Base-by-base conservation (phyloP, 169 alveolate genomes). In the Eimeria necatrix region DNA sequence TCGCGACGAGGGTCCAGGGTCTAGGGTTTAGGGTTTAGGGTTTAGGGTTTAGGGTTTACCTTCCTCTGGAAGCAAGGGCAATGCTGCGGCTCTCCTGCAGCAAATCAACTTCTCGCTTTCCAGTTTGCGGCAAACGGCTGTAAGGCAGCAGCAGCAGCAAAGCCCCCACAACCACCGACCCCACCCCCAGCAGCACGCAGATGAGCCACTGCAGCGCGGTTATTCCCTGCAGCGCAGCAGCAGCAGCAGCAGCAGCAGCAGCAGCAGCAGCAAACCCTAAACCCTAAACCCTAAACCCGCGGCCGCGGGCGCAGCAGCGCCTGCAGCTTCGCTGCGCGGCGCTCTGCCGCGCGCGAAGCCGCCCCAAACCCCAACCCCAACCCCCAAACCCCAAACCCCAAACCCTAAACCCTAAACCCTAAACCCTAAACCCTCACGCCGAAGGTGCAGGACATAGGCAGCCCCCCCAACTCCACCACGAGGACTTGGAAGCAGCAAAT, bases 61-160 rank as follows among this genome's bases (percentile, higher is more conserved):
- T 80, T 2, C 96, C 96, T 3, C 96, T 94, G 12, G 93, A 73
- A 7, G 95, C 95, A n/a, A 84, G 74, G 9, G 96, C 95, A 14
- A 94, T 60, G 59, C 85, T n/a, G 41, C 71, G 70, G 26, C 81
- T 49, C 22, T 26, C 96, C 18, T 80, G 59, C 49, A 80, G 88
- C 0, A 73, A 74, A 32, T 94, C 68, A 41, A 90, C 95, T 90
- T 94, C 95, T 26, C 51, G 24, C 49, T 46, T 68, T 3, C 95
- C 95, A 7, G 96, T 52, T 61, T 94, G 73, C 52, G 96, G 96
- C 20, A 94, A 18, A 20, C n/a, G 32, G 3, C 24, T 46, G 70
- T 20, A 51, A 14, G 96, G 96, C 2, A 94, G 20, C 53, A 90
- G 91, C 16, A 68, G 71, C 53, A 87, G 78, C 26, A 94, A 88